Conservation (phyloP, 2,329 filamentous ascomycete genomes). For the Periconia macrospinosa region DNA sequence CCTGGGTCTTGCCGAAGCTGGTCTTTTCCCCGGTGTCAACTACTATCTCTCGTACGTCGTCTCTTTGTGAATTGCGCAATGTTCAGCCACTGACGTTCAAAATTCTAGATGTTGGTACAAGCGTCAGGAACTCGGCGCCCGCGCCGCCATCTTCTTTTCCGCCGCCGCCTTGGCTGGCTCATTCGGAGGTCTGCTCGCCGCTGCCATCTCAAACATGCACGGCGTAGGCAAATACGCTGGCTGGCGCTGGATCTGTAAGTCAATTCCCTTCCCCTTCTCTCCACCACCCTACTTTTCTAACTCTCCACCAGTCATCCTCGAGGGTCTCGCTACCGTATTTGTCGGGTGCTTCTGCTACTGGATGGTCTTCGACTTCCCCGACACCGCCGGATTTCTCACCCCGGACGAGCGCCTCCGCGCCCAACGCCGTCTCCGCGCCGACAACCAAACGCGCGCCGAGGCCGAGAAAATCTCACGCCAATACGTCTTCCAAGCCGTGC, state of each 20-base stretch:
- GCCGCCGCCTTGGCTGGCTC: conserved; percentile 61
- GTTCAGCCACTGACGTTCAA: too few relatives aligned
- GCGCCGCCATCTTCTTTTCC: conserved; percentile 63
- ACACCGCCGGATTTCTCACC: conserved; percentile 60
- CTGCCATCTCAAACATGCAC: conserved; percentile 63
- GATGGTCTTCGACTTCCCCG: conserved; percentile 67
- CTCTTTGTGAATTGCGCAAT: not conserved
- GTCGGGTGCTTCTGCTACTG: conserved; percentile 49
- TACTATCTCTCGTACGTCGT: conserved; percentile 59
- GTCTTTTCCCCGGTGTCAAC: conserved; percentile 45
- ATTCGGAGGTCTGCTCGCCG: conserved; percentile 63
- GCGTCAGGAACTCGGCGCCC: conserved; percentile 56
- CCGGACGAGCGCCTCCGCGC: conserved; percentile 59
- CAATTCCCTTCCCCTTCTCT: not conserved
- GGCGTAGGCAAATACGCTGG: conserved; percentile 50
- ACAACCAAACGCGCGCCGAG: conserved; percentile 70
- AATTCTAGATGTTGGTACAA: conserved; percentile 52
- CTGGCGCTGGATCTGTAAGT: conserved; percentile 44
- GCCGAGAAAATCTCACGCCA: conserved; percentile 38
- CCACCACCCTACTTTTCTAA: conserved; percentile 14
- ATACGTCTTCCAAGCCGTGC: conserved; percentile 48
- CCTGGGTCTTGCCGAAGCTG: conserved; percentile 43
- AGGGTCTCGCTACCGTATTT: conserved; percentile 41
- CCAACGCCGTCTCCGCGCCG: conserved; percentile 65
- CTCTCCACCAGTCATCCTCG: conserved; percentile 32